Base-by-base conservation (phyloP, 1,139 yeast species). In the Candida sp. region DNA sequence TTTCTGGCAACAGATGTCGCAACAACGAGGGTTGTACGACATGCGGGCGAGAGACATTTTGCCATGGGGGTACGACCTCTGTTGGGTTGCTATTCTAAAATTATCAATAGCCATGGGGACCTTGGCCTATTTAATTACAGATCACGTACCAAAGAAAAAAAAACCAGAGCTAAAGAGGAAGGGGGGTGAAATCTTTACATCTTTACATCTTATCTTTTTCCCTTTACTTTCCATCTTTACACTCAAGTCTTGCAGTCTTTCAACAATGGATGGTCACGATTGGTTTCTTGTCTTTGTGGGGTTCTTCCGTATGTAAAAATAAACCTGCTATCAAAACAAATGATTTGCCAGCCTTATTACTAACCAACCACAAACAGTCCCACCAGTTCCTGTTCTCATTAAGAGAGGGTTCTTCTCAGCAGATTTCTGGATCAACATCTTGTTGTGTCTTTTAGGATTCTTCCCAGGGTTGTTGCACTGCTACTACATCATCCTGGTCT, bases 311-410 rank as follows among this genome's bases (percentile, higher is more conserved):
- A 64, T 31, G 66, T 62, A 46, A 32, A 7, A n/a, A 9, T 3
- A 4, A 33, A 33, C 1, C 17, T 22, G 6, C 17, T 33, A 33
- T 33, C 35, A 33, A 8, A 7, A 33, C 7, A 30, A 7, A 7
- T 30, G 32, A 33, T 6, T n/a, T 33, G 35, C 9, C 31, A 28
- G 9, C 31, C 31, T 28, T 28, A 33, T 34, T 38, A 47, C 44
- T 26, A 27, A 34, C 37, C 39, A 17, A 28, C 22, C 8, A 27
- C 11, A 17, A 12, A 7, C 51, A 63, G 64, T 90, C 48, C 97
- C 97, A 4, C 96, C 96, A 4, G 72, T 90, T 33, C 93, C 96
- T 8, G 97, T 91, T 30, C 80, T 86, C 56, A 70, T 90, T 57
- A 90, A 90, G 68, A 75, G 92, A 57, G 96, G 96, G 0, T 67